Conservation (phyloP, 2,329 filamentous ascomycete genomes). For the Aspergillus brasiliensis region DNA sequence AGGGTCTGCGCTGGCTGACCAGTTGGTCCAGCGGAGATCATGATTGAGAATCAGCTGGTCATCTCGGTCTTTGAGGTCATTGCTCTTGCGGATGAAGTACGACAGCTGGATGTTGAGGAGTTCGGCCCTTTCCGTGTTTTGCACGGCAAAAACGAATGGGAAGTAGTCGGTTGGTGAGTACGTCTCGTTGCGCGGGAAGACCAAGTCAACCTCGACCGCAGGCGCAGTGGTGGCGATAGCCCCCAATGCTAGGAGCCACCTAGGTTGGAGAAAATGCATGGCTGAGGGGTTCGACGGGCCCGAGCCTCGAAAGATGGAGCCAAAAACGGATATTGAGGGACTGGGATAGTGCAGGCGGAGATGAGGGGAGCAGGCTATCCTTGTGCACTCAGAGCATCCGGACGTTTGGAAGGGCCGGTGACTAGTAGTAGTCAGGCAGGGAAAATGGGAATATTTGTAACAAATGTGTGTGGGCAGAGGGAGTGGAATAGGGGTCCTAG, state of each 20-base stretch:
- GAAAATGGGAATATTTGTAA: no score
- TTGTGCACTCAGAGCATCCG: no score
- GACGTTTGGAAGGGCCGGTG: no score
- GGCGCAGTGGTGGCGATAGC: neutral
- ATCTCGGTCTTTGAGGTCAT: neutral
- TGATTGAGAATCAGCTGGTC: neutral
- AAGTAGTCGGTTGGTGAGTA: conserved; percentile 19
- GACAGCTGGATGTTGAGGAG: conserved; percentile 14
- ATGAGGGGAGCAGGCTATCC: no score
- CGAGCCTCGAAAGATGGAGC: no score
- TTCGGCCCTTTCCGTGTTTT: conserved; percentile 16
- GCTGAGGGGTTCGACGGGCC: neutral
- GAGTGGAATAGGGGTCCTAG: no score
- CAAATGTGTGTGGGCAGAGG: no score
- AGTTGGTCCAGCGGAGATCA: conserved; percentile 12
- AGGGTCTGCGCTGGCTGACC: conserved; percentile 13
- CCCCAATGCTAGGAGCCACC: neutral
- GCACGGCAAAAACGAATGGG: conserved; percentile 21
- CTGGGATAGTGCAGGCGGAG: no score
- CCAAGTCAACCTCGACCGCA: conserved; percentile 18
- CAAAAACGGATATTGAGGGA: no score
- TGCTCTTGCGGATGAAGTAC: conserved; percentile 10
- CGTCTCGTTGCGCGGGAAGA: conserved; percentile 22
- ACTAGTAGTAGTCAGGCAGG: no score
- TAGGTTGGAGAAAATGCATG: neutral